phyloP scores from a whole-genome alignment of 805 yeast species.

The Hemisphaericaspora nanyangensis region DNA sequence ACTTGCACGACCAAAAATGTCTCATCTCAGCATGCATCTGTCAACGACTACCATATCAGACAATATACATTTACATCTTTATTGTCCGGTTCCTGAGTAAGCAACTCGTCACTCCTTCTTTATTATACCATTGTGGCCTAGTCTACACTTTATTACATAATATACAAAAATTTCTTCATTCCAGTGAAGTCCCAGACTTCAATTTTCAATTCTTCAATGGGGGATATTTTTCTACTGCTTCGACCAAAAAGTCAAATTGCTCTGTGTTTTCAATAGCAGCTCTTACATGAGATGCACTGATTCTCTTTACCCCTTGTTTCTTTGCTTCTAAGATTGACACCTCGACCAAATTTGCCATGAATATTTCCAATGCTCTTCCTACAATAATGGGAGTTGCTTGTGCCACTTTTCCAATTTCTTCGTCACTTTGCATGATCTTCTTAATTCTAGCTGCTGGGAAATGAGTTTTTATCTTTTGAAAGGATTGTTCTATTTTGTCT shows the following conservation, averaged over 20 bases:
- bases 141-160: too few relatives aligned
- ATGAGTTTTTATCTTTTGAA: slow-evolving; percentile 65
- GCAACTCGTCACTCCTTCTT: too few relatives aligned
- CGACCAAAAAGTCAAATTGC: slow-evolving; percentile 89
- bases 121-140: too few relatives aligned
- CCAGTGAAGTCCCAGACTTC: too few relatives aligned
- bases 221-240: slow-evolving; percentile 60
- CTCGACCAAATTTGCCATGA: slow-evolving; percentile 84
- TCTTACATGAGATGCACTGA: slow-evolving; percentile 77
- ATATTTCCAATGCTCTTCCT: slow-evolving; percentile 90
- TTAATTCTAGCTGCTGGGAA: slow-evolving; percentile 93
- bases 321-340: slow-evolving; percentile 78
- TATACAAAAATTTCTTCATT: too few relatives aligned
- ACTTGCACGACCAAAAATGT: too few relatives aligned
- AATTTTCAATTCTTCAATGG: slow-evolving; percentile 25
- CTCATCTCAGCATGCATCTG: too few relatives aligned
- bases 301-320: slow-evolving; percentile 69
- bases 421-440: slow-evolving; percentile 96
- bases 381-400: slow-evolving; percentile 99
- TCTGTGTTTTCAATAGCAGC: slow-evolving; percentile 82
- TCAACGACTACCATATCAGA: too few relatives aligned
- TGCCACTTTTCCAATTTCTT: slow-evolving; percentile 97
- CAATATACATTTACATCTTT: too few relatives aligned
- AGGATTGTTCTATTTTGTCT: slow-evolving; percentile 29
- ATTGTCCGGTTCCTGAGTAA: too few relatives aligned